A percentile compares a stretch with the other conserved stretches of the same genome.
Conservation (phyloP, 2,329 filamentous ascomycete species). For the Xylariaceae sp. region DNA sequence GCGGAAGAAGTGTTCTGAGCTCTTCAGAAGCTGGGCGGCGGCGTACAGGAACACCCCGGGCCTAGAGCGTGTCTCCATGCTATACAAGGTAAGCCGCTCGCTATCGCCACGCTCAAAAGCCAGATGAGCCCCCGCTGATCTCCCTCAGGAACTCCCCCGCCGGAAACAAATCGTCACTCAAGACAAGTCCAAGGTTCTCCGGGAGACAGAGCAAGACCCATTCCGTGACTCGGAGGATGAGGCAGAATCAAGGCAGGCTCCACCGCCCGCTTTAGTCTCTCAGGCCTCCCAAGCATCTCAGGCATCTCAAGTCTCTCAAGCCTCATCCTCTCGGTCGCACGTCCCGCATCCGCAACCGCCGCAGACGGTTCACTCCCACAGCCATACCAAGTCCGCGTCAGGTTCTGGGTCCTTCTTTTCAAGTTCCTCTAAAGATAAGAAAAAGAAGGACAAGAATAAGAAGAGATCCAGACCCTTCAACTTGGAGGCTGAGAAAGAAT, state of each 20-base stretch:
- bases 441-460: slow-evolving; percentile 39
- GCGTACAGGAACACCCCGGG: slow-evolving; percentile 78
- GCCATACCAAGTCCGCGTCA: slow-evolving; percentile 32
- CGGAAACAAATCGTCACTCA: slow-evolving; percentile 68
- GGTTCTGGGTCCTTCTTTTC: slow-evolving; percentile 36
- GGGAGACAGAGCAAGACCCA: slow-evolving; percentile 67
- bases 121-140: slow-evolving; percentile 10
- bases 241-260: slow-evolving; percentile 35
- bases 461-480: slow-evolving; percentile 66
- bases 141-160: slow-evolving; percentile 52
- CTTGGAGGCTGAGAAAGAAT: slow-evolving; percentile 78
- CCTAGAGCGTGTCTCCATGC: slow-evolving; percentile 69
- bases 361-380: slow-evolving; percentile 35
- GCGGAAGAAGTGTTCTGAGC: slow-evolving; percentile 77
- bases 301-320: slow-evolving; percentile 15
- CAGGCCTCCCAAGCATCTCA: slow-evolving; percentile 29
- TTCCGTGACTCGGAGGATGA: slow-evolving; percentile 63
- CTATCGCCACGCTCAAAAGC: not conserved
- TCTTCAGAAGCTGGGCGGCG: slow-evolving; percentile 81
- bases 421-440: slow-evolving; percentile 44
- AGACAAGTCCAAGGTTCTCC: slow-evolving; percentile 75
- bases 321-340: slow-evolving; percentile 29
- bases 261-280: slow-evolving; percentile 19
- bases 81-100: slow-evolving; percentile 55
- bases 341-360: slow-evolving; percentile 24